These are phyloP conservation scores for Cordyceps javanica DNA, from an alignment of 2,329 filamentous ascomycete genomes.

Conservation along the genomic window DNA sequence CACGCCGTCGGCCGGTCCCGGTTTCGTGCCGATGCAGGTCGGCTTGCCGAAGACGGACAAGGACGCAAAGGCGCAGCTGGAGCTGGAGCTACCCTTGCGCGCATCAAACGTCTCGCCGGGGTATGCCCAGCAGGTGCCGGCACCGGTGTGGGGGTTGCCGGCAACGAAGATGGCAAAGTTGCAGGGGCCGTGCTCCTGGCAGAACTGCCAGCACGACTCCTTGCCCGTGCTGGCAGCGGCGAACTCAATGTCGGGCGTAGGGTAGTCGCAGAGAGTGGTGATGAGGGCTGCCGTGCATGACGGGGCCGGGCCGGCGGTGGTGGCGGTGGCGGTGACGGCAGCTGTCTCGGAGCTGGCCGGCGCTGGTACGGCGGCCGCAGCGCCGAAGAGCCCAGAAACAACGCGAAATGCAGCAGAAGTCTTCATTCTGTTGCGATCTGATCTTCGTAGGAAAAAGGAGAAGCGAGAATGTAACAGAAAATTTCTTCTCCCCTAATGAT, in stretches of 20 bases:
- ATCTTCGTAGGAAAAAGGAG: neutral
- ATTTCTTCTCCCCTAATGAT: neutral
- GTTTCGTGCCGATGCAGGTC: slow-evolving; percentile 13
- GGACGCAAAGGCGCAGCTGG: slow-evolving; percentile 14
- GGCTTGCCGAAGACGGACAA: slow-evolving; percentile 21
- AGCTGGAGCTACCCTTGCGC: slow-evolving; percentile 16
- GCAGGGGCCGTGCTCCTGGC: slow-evolving; percentile 24
- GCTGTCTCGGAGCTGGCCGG: neutral
- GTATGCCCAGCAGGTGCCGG: slow-evolving; percentile 25
- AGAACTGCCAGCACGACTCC: slow-evolving; percentile 24
- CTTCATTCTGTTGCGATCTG: neutral
- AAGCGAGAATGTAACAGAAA: neutral
- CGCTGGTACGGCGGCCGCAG: slow-evolving; percentile 74
- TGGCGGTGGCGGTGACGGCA: slow-evolving; percentile 12
- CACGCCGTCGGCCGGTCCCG: neutral
- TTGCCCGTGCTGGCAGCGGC: slow-evolving; percentile 21
- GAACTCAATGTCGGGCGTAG: slow-evolving; percentile 16
- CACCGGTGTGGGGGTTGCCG: slow-evolving; percentile 22
- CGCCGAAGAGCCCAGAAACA: slow-evolving; percentile 66
- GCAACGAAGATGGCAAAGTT: slow-evolving; percentile 24
- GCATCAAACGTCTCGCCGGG: slow-evolving; percentile 22
- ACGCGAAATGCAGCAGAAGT: neutral
- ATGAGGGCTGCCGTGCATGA: slow-evolving; percentile 23
- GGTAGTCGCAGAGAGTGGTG: slow-evolving; percentile 23
- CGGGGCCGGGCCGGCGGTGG: slow-evolving; percentile 18